A percentile compares a stretch with the other conserved stretches of the same genome.
These are phyloP conservation scores for Aspergillus pseudotamarii DNA, from an alignment of 2,329 filamentous ascomycete genomes.

Conservation along the genomic window DNA sequence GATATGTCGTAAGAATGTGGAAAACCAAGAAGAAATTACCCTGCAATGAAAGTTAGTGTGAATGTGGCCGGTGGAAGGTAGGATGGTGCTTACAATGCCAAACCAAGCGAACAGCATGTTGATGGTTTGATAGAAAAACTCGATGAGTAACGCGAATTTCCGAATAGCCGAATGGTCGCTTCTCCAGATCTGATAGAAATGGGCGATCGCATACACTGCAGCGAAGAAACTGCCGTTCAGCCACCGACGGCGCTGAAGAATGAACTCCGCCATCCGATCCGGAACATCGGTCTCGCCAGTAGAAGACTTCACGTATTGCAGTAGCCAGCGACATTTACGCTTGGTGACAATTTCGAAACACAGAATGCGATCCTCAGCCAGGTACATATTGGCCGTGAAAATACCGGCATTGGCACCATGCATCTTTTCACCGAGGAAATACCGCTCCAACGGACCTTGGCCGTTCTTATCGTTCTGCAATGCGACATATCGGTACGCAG, in stretches of 20 bases:
- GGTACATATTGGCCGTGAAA: constrained; percentile 82
- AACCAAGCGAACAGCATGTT: constrained; percentile 99
- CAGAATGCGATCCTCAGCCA: constrained; percentile 55
- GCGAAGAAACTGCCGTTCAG: constrained; percentile 98
- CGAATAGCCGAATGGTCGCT: constrained; percentile 85
- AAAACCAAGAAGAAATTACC: constrained; percentile 99
- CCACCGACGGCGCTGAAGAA: constrained; percentile 94
- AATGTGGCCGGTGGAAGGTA: neutral
- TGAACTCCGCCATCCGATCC: constrained; percentile 89
- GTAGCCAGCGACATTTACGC: constrained; percentile 93
- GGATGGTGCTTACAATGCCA: constrained; percentile 64
- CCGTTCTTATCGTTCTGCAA: constrained; percentile 96
- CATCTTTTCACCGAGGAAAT: constrained; percentile 95
- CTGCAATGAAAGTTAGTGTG: constrained; percentile 31
- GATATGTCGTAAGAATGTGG: constrained; percentile 87
- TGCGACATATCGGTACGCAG: constrained; percentile 93
- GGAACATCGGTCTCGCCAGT: constrained; percentile 97
- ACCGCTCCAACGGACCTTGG: constrained; percentile 89
- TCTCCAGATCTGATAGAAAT: constrained; percentile 95
- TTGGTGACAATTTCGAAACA: constrained; percentile 87
- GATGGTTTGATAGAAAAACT: constrained; percentile 90
- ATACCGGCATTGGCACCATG: constrained; percentile 91
- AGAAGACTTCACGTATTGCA: constrained; percentile 97
- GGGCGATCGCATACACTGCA: constrained; percentile 88
- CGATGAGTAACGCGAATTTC: constrained; percentile 86